Base-by-base conservation (phyloP, 345 rosid genomes). In the Eucalyptus grandis region DNA sequence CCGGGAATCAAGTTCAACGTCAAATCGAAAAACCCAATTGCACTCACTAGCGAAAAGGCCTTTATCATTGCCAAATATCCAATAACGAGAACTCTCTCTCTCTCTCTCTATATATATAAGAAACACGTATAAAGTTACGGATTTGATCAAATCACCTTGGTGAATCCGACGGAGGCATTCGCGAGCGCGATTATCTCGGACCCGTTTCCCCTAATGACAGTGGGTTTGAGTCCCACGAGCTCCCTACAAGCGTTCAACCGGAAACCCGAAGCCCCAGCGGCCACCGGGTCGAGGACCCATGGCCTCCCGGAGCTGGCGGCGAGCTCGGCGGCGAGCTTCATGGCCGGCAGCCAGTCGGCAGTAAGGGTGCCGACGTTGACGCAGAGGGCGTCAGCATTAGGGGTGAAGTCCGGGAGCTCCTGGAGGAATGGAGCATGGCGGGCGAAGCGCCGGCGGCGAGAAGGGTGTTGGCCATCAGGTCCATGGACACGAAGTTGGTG, bases 401-500 rank as follows among this genome's bases (percentile, higher is more conserved):
- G 37, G 5, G 99, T 97, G 93, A 95, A 97, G 86, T 97, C 98
- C 7, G 96, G 96, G 90, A 95, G 89, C 90, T 97, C 99, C 53
- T 91, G 91, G 34, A 92, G 31, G 97, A 94, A 90, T 97, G 98
- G 62, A 97, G 91, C 99, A 96, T 97, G 58, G 99, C 98, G 56
- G 99, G 99, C 3, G 99, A 97, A 9, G 99, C 99, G 50, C 99
- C 99, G 53, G 97, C 98, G 24, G 99, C 91, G 83, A 96, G 91
- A 86, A 97, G 99, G 85, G 96, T 94, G 92, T 97, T 97, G 90
- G 98, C 99, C 89, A 95, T 94, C 43, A 96, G 90, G 91, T 97
- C 99, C 99, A 97, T 97, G 77, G 99, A 96, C 89, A 97, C 98
- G 90, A 93, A 94, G 93, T 97, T 97, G 86, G 98, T 96, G 91